These are phyloP conservation scores for Talaromyces albobiverticillius DNA, from an alignment of 2,329 filamentous ascomycete species.

Conservation along the genomic window DNA sequence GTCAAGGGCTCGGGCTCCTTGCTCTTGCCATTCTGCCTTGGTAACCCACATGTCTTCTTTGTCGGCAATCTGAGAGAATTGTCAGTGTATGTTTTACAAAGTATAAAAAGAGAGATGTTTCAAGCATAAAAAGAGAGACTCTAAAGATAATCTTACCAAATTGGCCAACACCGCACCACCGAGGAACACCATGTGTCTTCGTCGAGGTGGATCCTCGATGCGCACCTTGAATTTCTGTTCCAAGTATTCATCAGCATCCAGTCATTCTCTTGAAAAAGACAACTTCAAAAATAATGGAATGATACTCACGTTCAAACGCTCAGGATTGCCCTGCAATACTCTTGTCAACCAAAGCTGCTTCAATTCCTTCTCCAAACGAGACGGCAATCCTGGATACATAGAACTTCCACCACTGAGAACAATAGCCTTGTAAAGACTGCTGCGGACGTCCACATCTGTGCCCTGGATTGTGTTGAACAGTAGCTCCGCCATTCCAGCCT, in stretches of 20 bases:
- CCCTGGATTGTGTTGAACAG: slow-evolving; percentile 98
- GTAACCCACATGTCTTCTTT: slow-evolving; percentile 99
- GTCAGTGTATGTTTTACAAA: neutral
- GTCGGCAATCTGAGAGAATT: slow-evolving; percentile 70
- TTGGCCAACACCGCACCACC: slow-evolving; percentile 95
- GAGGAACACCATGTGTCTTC: slow-evolving; percentile 99
- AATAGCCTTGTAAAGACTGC: slow-evolving; percentile 93
- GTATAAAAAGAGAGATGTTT: neutral
- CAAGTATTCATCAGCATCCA: slow-evolving; percentile 13
- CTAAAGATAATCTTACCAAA: slow-evolving; percentile 57
- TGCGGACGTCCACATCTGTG: slow-evolving; percentile 91
- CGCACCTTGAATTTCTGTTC: slow-evolving; percentile 94
- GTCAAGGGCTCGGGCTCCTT: slow-evolving; percentile 78
- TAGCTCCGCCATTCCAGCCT: slow-evolving; percentile 94
- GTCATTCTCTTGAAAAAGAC: neutral
- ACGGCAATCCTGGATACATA: slow-evolving; percentile 98
- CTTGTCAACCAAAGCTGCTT: slow-evolving; percentile 98
- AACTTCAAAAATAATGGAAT: too few relatives aligned
- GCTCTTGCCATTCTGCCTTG: slow-evolving; percentile 95
- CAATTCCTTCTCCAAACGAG: slow-evolving; percentile 92
- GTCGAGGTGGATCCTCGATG: slow-evolving; percentile 94
- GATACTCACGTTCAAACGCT: slow-evolving; percentile 74
- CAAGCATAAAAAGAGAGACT: slow-evolving; percentile 13
- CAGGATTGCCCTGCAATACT: slow-evolving; percentile 85
- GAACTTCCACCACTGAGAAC: slow-evolving; percentile 94